Base-by-base conservation (phyloP, 768 basidiomycete genomes). In the Suillus placidus region DNA sequence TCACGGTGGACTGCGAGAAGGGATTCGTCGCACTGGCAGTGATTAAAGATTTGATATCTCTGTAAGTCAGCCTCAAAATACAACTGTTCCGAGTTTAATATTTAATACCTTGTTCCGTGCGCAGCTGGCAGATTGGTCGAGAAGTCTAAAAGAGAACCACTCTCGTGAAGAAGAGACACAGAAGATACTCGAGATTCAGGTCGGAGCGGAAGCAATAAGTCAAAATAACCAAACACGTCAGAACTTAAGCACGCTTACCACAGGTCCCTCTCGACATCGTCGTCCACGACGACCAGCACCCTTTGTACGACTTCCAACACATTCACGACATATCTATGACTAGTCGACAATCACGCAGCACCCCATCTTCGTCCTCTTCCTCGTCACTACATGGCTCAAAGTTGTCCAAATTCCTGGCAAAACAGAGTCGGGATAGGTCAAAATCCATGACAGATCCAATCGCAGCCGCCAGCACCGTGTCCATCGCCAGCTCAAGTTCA, bases 351-450 rank as follows among this genome's bases (percentile, higher is more conserved):
- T 68, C 82, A 52, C 83, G 84, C 72, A 77, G 79, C 62, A 76
- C 80, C 26, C 76, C 80, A 49, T 74, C 80, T 34, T 76, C 84
- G 61, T 74, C 81, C 60, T 78, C 84, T 52, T 80, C 84, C 34
- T 72, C 77, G 45, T 74, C 78, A 51, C 72, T 78, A 34, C 81
- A 80, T 71, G 67, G 77, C 62, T 85, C 87, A 42, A 90, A 88
- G 74, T 78, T 91, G 6, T 81, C 88, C 72, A 89, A 84, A 73
- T 89, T 91, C 71, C 80, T 91, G 10, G 87, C 90, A 72, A 90
- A 88, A 67, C 83, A 85, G 71, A 73, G 76, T 38, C 83, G 88
- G 54, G 89, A 90, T 78, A 80, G 88, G 67, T 84, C 86, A 26
- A 86, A 82, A 77, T 86, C 88, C 30, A 76, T 83, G 73, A 72